Percentiles rank a stretch among this genome's conserved stretches.
These are phyloP conservation scores for Pleodorina starrii DNA, from an alignment of 139 green algal genomes.

Conservation along the genomic window DNA sequence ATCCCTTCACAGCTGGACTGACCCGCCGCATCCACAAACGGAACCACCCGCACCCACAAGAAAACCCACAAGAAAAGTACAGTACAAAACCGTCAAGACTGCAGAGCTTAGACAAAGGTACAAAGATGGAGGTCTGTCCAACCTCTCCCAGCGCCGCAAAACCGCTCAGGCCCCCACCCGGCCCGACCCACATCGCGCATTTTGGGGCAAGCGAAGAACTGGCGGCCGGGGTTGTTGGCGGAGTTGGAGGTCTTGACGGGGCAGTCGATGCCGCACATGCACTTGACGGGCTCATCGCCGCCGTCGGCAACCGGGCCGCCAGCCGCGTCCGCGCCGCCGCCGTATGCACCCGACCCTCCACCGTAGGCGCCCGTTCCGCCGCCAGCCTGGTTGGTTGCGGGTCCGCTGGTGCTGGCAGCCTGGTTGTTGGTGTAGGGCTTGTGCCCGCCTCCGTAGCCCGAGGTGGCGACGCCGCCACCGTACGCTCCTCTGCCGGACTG, in stretches of 20 bases:
- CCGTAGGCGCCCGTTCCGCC: not conserved
- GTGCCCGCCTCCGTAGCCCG: not conserved
- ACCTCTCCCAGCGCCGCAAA: too few species aligned
- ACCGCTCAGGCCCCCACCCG: too few species aligned
- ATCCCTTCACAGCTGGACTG: too few species aligned
- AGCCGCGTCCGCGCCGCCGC: not conserved
- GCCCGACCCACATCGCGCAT: conserved; percentile 43
- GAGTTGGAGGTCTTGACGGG: conserved; percentile 53
- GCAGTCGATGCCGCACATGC: conserved; percentile 46
- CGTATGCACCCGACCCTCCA: not conserved
- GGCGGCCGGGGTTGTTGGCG: conserved; percentile 51
- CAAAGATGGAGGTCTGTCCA: too few species aligned
- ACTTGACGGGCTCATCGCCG: conserved; percentile 34
- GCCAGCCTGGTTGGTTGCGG: not conserved
- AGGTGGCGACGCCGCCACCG: not conserved
- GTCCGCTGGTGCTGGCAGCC: not conserved
- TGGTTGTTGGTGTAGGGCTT: conserved; percentile 22
- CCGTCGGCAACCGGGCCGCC: not conserved
- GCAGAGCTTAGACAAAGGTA: too few species aligned
- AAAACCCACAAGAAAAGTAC: too few species aligned
- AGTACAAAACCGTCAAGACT: too few species aligned
- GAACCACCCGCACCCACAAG: too few species aligned
- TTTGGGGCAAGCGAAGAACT: conserved; percentile 55
- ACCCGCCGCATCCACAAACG: too few species aligned
- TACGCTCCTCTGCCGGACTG: not conserved